Evolutionary conservation across 2,329 filamentous ascomycete genomes (phyloP).

Genomic region (Hymenoscyphus fraxineus): DNA sequence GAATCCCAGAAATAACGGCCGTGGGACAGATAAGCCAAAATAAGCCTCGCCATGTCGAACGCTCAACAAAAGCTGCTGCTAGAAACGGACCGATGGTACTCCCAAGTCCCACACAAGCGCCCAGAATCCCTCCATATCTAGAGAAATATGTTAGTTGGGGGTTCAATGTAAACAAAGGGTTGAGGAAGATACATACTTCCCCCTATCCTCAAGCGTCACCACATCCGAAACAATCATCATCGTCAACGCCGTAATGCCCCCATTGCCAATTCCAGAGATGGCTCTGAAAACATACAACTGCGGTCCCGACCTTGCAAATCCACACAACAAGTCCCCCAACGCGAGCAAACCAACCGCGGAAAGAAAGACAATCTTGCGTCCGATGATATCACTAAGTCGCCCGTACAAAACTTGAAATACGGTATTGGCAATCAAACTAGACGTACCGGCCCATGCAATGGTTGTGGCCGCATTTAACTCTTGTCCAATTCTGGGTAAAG

Average conservation of each 20-base stretch:
- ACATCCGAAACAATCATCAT: constrained; percentile 62
- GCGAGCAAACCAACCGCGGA: constrained; percentile 49
- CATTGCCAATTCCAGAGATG: constrained; percentile 57
- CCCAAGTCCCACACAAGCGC: constrained; percentile 40
- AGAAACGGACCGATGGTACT: constrained; percentile 44
- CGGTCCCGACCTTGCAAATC: constrained; percentile 50
- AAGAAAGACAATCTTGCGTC: constrained; percentile 56
- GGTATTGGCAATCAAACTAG: constrained; percentile 53
- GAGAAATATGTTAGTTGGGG: constrained; percentile 19
- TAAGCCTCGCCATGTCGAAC: constrained; percentile 41
- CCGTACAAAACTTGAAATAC: constrained; percentile 64
- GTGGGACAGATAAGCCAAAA: constrained; percentile 52
- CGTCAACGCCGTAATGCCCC: constrained; percentile 54
- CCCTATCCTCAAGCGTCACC: constrained; percentile 54
- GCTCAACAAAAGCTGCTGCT: constrained; percentile 39
- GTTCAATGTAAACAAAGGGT: neutral
- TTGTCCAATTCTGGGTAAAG: constrained; percentile 49
- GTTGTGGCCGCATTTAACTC: constrained; percentile 44
- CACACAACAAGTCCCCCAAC: constrained; percentile 56
- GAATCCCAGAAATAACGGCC: constrained; percentile 42
- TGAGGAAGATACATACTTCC: constrained; percentile 41
- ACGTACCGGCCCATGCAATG: constrained; percentile 54
- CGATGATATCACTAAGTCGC: constrained; percentile 57
- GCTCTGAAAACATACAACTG: constrained; percentile 61
- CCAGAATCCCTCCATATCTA: constrained; percentile 42